Evolutionary conservation across 2,329 filamentous ascomycete genomes (phyloP).

Genomic region (Pestalotiopsis sp.): DNA sequence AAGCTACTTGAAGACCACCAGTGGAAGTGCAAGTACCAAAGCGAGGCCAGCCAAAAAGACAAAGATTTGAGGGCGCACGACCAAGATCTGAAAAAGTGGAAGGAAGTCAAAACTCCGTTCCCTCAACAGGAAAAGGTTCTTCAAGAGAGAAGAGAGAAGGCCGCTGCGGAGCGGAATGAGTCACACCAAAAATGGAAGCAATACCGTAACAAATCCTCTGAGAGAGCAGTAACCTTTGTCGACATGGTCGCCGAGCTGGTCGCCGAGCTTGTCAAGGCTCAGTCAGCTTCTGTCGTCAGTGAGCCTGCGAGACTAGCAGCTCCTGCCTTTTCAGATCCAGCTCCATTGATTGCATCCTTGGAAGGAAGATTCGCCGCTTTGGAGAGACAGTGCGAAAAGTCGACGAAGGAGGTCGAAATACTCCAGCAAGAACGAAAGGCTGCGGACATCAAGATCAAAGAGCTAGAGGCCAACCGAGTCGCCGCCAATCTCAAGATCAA

Average conservation of each 20-base stretch:
- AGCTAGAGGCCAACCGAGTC: neutral
- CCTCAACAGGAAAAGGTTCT: neutral
- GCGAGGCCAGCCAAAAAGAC: slow-evolving; percentile 15
- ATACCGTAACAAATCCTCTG: neutral
- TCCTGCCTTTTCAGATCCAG: slow-evolving; percentile 13
- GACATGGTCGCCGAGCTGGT: neutral
- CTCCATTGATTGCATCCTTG: slow-evolving; percentile 18
- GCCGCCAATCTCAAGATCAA: neutral
- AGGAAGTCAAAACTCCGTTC: neutral
- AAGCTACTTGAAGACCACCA: slow-evolving; percentile 17
- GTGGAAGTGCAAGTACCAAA: slow-evolving; percentile 16
- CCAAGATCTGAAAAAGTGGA: slow-evolving; percentile 1
- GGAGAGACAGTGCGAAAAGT: slow-evolving; percentile 19
- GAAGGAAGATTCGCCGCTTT: slow-evolving; percentile 25
- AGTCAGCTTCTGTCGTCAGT: neutral
- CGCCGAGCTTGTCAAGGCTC: neutral
- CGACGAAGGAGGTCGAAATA: slow-evolving; percentile 14
- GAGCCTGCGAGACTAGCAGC: neutral
- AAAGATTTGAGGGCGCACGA: slow-evolving; percentile 4
- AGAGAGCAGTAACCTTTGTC: neutral
- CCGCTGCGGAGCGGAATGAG: neutral
- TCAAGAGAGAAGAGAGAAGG: neutral
- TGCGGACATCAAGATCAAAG: neutral
- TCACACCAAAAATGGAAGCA: neutral
- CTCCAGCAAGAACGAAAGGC: slow-evolving; percentile 11